Conservation (phyloP, 192 early-diverging fungal genomes). For the Jimgerdemannia flammicorona region DNA sequence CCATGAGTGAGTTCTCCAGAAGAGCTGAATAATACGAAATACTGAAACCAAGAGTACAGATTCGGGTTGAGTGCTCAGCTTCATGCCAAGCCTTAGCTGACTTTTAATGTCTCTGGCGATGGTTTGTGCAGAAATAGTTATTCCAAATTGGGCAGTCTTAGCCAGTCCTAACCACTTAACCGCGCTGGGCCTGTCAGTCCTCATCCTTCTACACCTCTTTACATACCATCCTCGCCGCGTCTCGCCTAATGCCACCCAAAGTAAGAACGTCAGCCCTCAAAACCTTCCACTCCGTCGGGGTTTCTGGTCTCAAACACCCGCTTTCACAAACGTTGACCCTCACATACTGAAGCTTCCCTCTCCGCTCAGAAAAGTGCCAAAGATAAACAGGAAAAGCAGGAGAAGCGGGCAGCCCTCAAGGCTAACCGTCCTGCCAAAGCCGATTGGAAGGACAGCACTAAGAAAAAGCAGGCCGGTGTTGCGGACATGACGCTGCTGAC, state of each 20-base stretch:
- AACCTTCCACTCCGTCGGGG: conserved; percentile 9
- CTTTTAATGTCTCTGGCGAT: no score
- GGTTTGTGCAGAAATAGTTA: no score
- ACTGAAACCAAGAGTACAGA: no score
- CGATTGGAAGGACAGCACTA: conserved; percentile 71
- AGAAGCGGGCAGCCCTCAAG: conserved; percentile 21
- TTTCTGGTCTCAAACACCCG: no score
- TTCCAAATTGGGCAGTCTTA: no score
- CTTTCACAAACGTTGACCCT: background rate
- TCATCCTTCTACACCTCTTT: conserved; percentile 24
- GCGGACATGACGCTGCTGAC: conserved; percentile 90
- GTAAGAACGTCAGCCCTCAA: conserved; percentile 17
- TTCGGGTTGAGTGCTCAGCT: no score
- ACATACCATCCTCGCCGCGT: conserved; percentile 21
- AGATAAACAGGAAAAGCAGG: conserved; percentile 12
- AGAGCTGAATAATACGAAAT: no score
- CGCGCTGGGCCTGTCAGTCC: background rate
- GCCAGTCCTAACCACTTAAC: no score
- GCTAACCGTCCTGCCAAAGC: conserved; percentile 46
- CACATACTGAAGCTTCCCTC: background rate
- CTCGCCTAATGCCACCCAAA: conserved; percentile 15
- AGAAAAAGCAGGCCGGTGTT: conserved; percentile 78
- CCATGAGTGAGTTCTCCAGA: no score
- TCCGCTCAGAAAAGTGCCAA: background rate
- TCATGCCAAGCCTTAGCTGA: no score